These are phyloP conservation scores for Dryadomyces quercivorus DNA, from an alignment of 2,329 filamentous ascomycete genomes.

Conservation along the genomic window DNA sequence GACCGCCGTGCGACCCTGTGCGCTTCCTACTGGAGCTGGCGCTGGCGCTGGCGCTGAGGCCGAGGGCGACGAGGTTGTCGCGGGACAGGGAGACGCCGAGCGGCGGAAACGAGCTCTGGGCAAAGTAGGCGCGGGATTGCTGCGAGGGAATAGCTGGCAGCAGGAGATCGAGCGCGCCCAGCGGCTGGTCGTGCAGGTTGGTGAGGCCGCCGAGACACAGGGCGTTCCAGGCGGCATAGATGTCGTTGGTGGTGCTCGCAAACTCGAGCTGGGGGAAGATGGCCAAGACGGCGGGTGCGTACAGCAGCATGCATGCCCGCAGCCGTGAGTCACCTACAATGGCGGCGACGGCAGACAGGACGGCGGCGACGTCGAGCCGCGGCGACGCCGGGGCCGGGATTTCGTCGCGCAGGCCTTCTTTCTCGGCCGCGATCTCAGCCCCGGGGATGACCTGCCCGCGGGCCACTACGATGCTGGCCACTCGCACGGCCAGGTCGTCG, in stretches of 20 bases:
- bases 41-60: conserved; percentile 7
- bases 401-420: conserved; percentile 40
- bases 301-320: conserved; percentile 59
- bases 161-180: conserved; percentile 52
- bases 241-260: conserved; percentile 30
- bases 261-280: conserved; percentile 53
- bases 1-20: conserved; percentile 6
- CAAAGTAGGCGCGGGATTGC: conserved; percentile 18
- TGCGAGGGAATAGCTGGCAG: conserved; percentile 42
- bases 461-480: conserved; percentile 59
- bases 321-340: conserved; percentile 72
- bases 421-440: conserved; percentile 41
- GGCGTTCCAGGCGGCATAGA: conserved; percentile 36
- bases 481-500: conserved; percentile 61
- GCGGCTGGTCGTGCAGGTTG: conserved; percentile 28
- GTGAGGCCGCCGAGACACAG: conserved; percentile 40
- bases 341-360: conserved; percentile 65
- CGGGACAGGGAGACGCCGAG: conserved; percentile 30
- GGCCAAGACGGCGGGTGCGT: conserved; percentile 55
- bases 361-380: conserved; percentile 48
- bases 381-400: conserved; percentile 51
- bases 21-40: conserved; percentile 14
- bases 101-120: conserved; percentile 37
- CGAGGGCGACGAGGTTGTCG: conserved; percentile 18
- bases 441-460: conserved; percentile 58